Evolutionary conservation across 345 rosid species (phyloP), one percentile per base, ranked within the genome.

Genomic region (Erodium maritimum): DNA sequence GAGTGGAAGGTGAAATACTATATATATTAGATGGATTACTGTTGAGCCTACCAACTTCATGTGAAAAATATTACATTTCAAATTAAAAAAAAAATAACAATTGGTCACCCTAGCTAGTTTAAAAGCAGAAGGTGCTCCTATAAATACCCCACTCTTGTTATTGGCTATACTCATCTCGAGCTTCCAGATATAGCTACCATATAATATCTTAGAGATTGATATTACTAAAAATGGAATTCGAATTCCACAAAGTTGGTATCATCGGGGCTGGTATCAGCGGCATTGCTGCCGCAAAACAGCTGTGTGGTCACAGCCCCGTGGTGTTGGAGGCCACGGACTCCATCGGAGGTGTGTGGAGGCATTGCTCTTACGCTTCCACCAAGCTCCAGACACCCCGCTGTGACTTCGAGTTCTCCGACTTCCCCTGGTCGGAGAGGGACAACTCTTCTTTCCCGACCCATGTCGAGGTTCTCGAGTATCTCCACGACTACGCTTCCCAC

Each of bases 251-350:
- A 76, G 59, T 91, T 3, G 94, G 79, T n/a, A 82, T 91, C 51
- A 77, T 91, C 6, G 96, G 96, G 19, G 95, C 85, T 14, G 96
- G 98, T 4, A 91, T 91, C 48, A 91, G 96, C 20, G 96, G 97
- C 34, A 23, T 91, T 58, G 91, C 95, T 1, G 90, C 84, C 0
- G 80, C 87, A 19, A 91, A 85, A 60, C 88, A 91, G 75, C 81
- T 91, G 3, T 63, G 83, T 33, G 82, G 46, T 62, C 74, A 86
- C 65, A 66, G 75, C 58, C 96, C 96, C 0, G 62, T 80, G 3
- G 74, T 91, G 14, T 86, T 91, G 21, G 97, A 91, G 82, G 91
- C 95, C 55, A 73, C 79, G 16, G 84, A 77, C 62, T 82, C 82
- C 1, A 57, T 91, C 17, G 97, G 97, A 50, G 97, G 97, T 16